These are phyloP conservation scores for Globisporangium spinosum DNA, from an alignment of 352 stramenopile species.

Conservation along the genomic window DNA sequence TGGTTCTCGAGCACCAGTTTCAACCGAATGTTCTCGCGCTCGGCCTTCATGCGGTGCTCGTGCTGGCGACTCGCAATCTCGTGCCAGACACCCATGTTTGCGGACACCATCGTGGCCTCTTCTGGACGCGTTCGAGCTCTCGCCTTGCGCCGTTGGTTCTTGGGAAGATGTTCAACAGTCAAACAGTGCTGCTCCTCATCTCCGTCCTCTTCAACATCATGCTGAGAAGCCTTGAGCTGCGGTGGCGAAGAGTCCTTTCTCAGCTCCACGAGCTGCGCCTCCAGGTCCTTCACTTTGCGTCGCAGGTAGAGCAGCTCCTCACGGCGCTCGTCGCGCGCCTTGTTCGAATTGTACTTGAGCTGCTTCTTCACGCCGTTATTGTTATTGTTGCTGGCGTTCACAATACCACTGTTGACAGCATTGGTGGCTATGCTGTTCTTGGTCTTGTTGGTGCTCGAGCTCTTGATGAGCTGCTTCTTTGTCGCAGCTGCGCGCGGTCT, in stretches of 20 bases:
- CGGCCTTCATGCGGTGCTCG: conserved; percentile 37
- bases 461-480: neutral
- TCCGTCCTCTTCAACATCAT: neutral
- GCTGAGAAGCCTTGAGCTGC: neutral
- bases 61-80: conserved; percentile 18
- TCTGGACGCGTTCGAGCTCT: neutral
- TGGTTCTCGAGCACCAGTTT: neutral
- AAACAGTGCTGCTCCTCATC: neutral
- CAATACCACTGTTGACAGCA: too few species aligned
- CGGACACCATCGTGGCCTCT: neutral
- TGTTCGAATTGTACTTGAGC: conserved; percentile 41
- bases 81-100: conserved; percentile 14
- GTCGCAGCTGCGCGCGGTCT: conserved; percentile 8
- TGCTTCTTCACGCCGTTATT: conserved; percentile 11
- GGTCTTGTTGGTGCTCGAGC: neutral
- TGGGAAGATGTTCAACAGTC: neutral
- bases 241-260: neutral
- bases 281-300: conserved; percentile 36
- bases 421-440: neutral
- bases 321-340: conserved; percentile 38
- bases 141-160: neutral
- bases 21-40: conserved; percentile 46
- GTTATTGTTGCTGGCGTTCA: neutral
- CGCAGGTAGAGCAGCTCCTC: conserved; percentile 37
- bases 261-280: conserved; percentile 24